Evolutionary conservation across 2,329 filamentous ascomycete genomes (phyloP).

Genomic region (Colletotrichum chrysophilum): DNA sequence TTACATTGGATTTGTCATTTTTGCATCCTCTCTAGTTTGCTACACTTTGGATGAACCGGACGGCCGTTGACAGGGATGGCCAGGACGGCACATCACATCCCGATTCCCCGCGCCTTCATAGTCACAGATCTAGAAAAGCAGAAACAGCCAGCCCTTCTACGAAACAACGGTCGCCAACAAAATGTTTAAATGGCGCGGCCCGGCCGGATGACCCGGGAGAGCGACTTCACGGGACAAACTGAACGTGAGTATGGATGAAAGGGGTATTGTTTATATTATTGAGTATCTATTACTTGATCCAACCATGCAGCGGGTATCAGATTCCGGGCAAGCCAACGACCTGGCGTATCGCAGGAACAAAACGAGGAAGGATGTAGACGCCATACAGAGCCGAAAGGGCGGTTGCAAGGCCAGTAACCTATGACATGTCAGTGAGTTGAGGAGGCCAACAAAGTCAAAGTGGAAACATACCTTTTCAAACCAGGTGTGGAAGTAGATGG

Average conservation of each 20-base stretch:
- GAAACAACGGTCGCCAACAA: not conserved
- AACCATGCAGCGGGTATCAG: constrained; percentile 30
- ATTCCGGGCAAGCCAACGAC: constrained; percentile 58
- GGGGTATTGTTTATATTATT: not conserved
- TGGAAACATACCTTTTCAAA: constrained; percentile 80
- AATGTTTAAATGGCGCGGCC: not conserved
- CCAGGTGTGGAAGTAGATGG: constrained; percentile 98
- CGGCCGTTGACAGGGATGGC: not conserved
- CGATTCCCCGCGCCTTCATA: not conserved
- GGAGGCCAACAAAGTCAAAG: too few species aligned
- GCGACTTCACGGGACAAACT: not conserved
- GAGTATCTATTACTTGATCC: not conserved
- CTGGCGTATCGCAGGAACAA: constrained; percentile 49
- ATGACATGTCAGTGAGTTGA: constrained; percentile 25
- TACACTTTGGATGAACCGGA: not conserved
- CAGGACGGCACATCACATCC: not conserved
- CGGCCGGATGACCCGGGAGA: not conserved
- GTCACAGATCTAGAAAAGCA: not conserved
- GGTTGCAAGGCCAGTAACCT: constrained; percentile 61
- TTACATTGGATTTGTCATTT: not conserved
- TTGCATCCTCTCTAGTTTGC: not conserved
- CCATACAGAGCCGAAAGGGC: constrained; percentile 51
- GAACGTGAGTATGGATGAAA: not conserved
- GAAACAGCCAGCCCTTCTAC: not conserved
- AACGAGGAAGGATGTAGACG: constrained; percentile 58